Conservation (phyloP, 805 yeast species). For the Sugiyamaella mastotermitis region DNA sequence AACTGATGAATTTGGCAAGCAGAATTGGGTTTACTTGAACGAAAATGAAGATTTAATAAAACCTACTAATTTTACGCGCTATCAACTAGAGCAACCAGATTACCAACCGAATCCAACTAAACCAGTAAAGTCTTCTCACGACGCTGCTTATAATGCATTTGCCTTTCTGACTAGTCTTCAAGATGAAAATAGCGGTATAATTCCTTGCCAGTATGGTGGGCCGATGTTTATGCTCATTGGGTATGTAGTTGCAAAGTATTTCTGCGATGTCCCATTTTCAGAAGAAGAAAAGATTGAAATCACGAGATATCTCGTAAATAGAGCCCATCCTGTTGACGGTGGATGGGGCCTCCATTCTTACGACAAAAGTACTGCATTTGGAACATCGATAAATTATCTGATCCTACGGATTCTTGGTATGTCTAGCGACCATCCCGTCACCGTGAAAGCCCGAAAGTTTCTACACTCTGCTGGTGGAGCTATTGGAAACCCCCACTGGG, state of each 20-base stretch:
- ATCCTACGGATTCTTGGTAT: conserved; percentile 76
- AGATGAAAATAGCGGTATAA: conserved; percentile 69
- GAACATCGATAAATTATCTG: conserved; percentile 85
- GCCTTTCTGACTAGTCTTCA: conserved; percentile 65
- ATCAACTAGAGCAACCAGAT: conserved; percentile 24
- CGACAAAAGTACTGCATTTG: conserved; percentile 93
- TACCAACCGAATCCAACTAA: conserved; percentile 27
- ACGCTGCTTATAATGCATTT: conserved; percentile 71
- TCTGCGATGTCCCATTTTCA: conserved; percentile 62
- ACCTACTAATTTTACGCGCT: conserved; percentile 24
- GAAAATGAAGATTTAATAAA: conserved; percentile 30
- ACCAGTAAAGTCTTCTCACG: conserved; percentile 38
- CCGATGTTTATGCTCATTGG: conserved; percentile 98
- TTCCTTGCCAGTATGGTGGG: conserved; percentile 92
- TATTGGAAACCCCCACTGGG: conserved; percentile 91
- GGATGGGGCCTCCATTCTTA: conserved; percentile 97
- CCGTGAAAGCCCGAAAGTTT: conserved; percentile 67
- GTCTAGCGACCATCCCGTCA: conserved; percentile 65
- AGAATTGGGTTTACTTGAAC: conserved; percentile 63
- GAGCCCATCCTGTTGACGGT: conserved; percentile 97
- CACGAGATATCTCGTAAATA: conserved; percentile 79
- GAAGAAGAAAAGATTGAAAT: conserved; percentile 62
- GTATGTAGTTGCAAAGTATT: conserved; percentile 67
- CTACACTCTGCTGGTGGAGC: conserved; percentile 82
- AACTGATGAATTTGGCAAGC: conserved; percentile 67